These are phyloP conservation scores for Coemansia sp. DNA, from an alignment of 192 early-diverging fungal genomes.

Conservation along the genomic window DNA sequence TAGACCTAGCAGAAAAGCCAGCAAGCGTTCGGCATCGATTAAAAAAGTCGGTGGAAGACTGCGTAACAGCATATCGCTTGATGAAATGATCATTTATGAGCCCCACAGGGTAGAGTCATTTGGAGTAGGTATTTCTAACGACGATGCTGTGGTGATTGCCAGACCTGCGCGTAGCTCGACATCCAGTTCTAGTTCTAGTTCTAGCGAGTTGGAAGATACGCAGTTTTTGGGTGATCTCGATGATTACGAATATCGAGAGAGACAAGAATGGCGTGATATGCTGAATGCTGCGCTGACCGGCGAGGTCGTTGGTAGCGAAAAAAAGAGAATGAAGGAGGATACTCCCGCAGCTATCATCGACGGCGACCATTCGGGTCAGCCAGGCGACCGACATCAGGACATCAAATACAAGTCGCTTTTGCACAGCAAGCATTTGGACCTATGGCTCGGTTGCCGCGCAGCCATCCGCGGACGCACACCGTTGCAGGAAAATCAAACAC, in stretches of 20 bases:
- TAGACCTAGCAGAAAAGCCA: background rate
- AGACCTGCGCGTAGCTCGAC: background rate
- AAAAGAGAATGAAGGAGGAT: conserved; percentile 61
- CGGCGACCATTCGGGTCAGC: conserved; percentile 24
- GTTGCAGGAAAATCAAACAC: conserved; percentile 63
- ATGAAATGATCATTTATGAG: conserved; percentile 10
- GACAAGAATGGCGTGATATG: conserved; percentile 85
- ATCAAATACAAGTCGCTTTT: conserved; percentile 49
- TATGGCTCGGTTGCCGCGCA: conserved; percentile 76
- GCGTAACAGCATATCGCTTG: conserved; percentile 31
- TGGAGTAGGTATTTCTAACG: background rate
- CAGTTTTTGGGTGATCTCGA: conserved; percentile 14
- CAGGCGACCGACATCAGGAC: conserved; percentile 32
- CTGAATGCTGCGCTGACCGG: conserved; percentile 76
- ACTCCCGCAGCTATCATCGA: conserved; percentile 27
- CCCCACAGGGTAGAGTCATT: conserved; percentile 1
- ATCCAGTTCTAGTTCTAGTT: conserved; percentile 1
- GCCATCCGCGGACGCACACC: conserved; percentile 61
- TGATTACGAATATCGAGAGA: conserved; percentile 61
- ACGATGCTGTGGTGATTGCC: background rate
- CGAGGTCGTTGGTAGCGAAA: conserved; percentile 82
- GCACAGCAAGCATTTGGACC: conserved; percentile 54
- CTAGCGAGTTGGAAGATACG: background rate
- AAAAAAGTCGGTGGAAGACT: background rate
- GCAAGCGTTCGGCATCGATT: background rate